Base-by-base conservation (phyloP, 2,329 filamentous ascomycete species). In the Botrytis fragariae region DNA sequence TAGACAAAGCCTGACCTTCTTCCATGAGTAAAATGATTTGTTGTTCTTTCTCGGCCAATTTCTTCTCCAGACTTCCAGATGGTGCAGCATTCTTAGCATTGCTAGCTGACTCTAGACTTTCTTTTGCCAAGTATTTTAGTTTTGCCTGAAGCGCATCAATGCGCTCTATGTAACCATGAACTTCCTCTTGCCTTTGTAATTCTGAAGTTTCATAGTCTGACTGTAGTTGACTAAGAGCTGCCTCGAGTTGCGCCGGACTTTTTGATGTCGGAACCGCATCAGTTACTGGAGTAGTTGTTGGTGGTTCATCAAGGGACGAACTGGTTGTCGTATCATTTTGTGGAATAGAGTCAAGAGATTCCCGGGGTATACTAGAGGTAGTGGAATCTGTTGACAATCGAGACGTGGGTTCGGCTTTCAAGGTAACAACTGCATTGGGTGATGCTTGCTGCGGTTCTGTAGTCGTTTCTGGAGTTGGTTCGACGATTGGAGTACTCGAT, bases 91-190 rank as follows among this genome's bases (percentile, higher is more conserved):
- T 84, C 3, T 89, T 90, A 10, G 90, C 87, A 77, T 90, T 89
- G 79, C 91, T 92, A 1, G 96, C 93, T 0, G 91, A 86, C 45
- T 95, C 91, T 0, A 92, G 89, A 20, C 93, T 91, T 79, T 95
- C 92, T 75, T 92, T 92, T 3, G 95, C 91, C 20, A 99, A 85
- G 79, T 97, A 98, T 77, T 95, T 92, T 42, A 99, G 84, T 80
- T 99, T 98, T 10, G 94, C 90, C 81, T 98, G 93, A 1, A 99
- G 84, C 6, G 95, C 92, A 84, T 99, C 96, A 72, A 98, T 96
- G 51, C 92, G 90, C 82, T 99, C 96, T 10, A 95, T 87, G 75
- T 97, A 93, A 67, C 87, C 88, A 78, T 96, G 90, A 59, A 94
- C 87, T 81, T 98, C 96, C 78, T 96, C 93, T 73, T 95, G 91